Evolutionary conservation across 2,329 filamentous ascomycete genomes (phyloP).

Genomic region (Paraphaeosphaeria minitans): DNA sequence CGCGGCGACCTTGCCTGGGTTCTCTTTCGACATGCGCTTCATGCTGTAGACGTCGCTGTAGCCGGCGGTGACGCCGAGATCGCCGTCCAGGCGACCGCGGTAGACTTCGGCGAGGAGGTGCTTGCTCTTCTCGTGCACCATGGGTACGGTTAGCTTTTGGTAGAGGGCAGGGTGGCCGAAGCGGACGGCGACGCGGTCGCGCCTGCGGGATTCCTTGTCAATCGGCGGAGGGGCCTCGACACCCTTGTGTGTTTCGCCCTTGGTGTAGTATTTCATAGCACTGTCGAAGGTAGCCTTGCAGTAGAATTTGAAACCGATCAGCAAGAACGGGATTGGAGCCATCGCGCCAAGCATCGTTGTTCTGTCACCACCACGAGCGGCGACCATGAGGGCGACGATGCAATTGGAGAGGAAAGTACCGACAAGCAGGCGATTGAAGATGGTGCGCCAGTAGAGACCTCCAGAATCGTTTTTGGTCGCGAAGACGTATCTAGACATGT

Average conservation of each 20-base stretch:
- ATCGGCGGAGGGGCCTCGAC: slow-evolving; percentile 50
- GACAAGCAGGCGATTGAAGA: slow-evolving; percentile 93
- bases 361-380: slow-evolving; percentile 63
- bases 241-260: slow-evolving; percentile 60
- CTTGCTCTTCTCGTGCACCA: slow-evolving; percentile 91
- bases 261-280: slow-evolving; percentile 80
- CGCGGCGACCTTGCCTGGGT: slow-evolving; percentile 59
- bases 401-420: slow-evolving; percentile 77
- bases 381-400: slow-evolving; percentile 76
- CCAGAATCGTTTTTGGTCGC: slow-evolving; percentile 96
- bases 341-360: slow-evolving; percentile 68
- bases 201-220: slow-evolving; percentile 52
- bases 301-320: slow-evolving; percentile 85
- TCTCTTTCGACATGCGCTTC: slow-evolving; percentile 72
- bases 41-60: slow-evolving; percentile 84
- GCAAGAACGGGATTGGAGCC: slow-evolving; percentile 75
- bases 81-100: slow-evolving; percentile 75
- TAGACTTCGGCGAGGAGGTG: slow-evolving; percentile 87
- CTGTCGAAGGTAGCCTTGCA: slow-evolving; percentile 77
- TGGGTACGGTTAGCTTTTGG: slow-evolving; percentile 86
- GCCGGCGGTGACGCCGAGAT: slow-evolving; percentile 58
- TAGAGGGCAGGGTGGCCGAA: slow-evolving; percentile 94
- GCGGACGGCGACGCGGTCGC: slow-evolving; percentile 72
- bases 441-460: slow-evolving; percentile 85
- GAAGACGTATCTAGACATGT: slow-evolving; percentile 69